Evolutionary conservation across 805 yeast species (phyloP), one percentile per base, ranked within the genome.

Genomic region (Candida yuanshanica): DNA sequence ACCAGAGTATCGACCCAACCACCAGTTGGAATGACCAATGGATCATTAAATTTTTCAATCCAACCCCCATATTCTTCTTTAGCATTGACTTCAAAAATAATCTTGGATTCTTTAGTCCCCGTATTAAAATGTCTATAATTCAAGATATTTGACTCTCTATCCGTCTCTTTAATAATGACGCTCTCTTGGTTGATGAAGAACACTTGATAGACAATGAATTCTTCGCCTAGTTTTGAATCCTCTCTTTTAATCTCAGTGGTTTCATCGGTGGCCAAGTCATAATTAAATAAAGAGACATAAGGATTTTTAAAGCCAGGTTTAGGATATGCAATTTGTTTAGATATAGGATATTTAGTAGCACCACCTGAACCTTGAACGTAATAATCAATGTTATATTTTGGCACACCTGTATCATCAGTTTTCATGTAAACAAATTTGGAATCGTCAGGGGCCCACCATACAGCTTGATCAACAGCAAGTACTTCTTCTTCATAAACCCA

Each of bases 401-500:
- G 83, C 2, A 88, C 95, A 4, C 59, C 59, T 1, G 88, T 70
- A 50, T 89, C 95, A 59, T 86, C 79, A 34, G 84, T 75, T 41
- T 77, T 71, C 54, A 84, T 60, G 47, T 75, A 82, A 0, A 84
- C 74, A 27, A 88, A 56, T 49, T 69, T 70, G 9, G 74, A 62
- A n/a, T 91, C 90, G 36, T 70, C 65, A 4, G 86, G 84, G 2
- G 95, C 77, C 96, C 96, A 89, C 95, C 95, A 88, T 37, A 87
- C 47, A 1, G 90, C 86, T 13, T 71, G 65, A 49, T 81, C 87
- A 20, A 73, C 69, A 13, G 77, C 78, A 36, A 85, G 70, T 1
- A 88, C 95, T 59, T 88, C 96, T 51, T 88, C 96, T 56, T 89
- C 96, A 52, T 88, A 89, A 9, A 87, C 95, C 96, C 96, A 88